phyloP scores from a whole-genome alignment of 768 basidiomycete genomes.

The Filobasidium floriforme region DNA sequence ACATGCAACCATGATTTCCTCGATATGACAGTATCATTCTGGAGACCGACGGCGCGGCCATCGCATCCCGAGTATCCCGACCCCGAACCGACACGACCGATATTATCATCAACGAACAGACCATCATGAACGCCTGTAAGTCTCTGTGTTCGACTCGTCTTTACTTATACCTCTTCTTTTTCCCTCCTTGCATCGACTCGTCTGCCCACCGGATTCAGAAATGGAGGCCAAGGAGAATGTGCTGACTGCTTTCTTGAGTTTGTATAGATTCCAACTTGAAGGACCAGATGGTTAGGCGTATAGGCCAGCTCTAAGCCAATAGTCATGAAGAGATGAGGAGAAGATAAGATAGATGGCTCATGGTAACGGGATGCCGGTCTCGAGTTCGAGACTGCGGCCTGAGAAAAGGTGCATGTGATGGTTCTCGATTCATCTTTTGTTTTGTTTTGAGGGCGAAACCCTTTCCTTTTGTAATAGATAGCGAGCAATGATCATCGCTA shows the following conservation, averaged over 20 bases:
- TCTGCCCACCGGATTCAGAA: not conserved
- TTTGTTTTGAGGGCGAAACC: no score
- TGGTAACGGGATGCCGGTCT: no score
- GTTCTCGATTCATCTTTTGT: no score
- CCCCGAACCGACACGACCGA: constrained; percentile 89
- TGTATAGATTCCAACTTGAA: constrained; percentile 41
- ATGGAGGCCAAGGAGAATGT: not conserved
- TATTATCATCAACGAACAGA: constrained; percentile 98
- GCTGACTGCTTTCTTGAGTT: no score
- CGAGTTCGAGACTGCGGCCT: no score
- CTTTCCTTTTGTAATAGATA: no score
- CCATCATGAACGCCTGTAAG: constrained; percentile 84
- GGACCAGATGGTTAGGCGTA: constrained; percentile 39
- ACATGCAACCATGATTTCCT: not conserved
- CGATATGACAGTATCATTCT: constrained; percentile 68
- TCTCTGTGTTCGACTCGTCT: constrained; percentile 5
- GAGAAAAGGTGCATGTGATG: no score
- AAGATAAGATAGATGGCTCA: no score
- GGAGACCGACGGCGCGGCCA: constrained; percentile 91
- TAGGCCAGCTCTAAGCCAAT: constrained; percentile 36
- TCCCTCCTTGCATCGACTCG: not conserved
- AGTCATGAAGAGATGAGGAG: not conserved
- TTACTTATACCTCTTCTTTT: not conserved
- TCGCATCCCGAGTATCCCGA: constrained; percentile 85
- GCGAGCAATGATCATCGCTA: no score